phyloP scores from a whole-genome alignment of 345 rosid genomes.

The Syzygium aromaticum region DNA sequence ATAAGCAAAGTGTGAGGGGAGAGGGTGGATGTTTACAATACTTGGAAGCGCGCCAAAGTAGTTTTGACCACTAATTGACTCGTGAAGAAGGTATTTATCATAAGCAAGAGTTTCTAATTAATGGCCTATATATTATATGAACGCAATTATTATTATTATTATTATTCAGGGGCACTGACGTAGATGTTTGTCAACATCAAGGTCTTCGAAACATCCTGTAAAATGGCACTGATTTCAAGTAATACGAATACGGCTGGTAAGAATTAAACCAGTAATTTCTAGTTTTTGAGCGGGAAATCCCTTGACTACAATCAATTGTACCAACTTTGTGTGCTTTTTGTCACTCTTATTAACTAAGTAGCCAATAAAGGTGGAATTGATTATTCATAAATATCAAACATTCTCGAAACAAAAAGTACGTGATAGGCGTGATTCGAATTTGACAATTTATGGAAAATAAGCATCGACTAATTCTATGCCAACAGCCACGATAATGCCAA shows the following conservation, averaged over 20 bases:
- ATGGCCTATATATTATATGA: background rate
- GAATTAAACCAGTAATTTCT: background rate
- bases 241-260: background rate
- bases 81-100: background rate
- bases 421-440: background rate
- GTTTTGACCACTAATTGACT: background rate
- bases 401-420: background rate
- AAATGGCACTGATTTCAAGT: background rate
- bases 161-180: too few species aligned
- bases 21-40: background rate
- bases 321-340: background rate
- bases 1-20: background rate
- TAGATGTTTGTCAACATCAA: background rate
- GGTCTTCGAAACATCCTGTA: background rate
- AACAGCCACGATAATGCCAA: fast-evolving
- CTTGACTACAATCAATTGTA: background rate
- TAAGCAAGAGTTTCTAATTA: background rate
- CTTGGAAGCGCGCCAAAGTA: background rate
- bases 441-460: background rate
- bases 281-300: background rate
- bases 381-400: background rate
- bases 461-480: background rate
- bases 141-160: background rate
- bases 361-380: background rate
- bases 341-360: background rate